Percentiles rank a stretch among this genome's conserved stretches.
phyloP scores from a whole-genome alignment of 768 basidiomycete species.

The Suillus luteus region DNA sequence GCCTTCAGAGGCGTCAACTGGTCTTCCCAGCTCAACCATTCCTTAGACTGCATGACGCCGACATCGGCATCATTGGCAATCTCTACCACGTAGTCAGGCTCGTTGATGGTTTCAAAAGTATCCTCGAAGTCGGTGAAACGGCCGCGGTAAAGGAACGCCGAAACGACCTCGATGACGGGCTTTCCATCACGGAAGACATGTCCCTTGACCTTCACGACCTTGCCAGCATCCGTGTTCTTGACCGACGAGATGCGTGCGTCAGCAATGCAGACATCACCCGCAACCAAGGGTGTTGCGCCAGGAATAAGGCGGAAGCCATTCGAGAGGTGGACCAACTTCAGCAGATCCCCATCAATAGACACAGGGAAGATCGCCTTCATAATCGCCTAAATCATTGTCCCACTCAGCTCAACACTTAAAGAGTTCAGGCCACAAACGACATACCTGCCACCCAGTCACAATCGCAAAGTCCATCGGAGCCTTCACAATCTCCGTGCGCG shows the following conservation, averaged over 20 bases:
- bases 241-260: constrained; percentile 90
- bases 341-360: constrained; percentile 88
- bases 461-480: constrained; percentile 99
- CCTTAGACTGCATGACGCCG: constrained; percentile 91
- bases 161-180: constrained; percentile 90
- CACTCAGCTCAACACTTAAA: background rate
- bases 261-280: constrained; percentile 88
- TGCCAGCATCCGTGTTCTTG: constrained; percentile 87
- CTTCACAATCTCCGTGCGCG: constrained; percentile 63
- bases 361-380: constrained; percentile 98
- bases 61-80: constrained; percentile 76
- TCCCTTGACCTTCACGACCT: constrained; percentile 90
- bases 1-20: constrained; percentile 73
- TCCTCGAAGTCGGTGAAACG: constrained; percentile 92
- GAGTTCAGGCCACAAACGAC: constrained; percentile 26
- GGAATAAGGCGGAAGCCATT: constrained; percentile 93
- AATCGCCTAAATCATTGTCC: constrained; percentile 72
- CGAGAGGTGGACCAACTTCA: constrained; percentile 95
- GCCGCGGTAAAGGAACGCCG: constrained; percentile 96
- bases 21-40: constrained; percentile 98
- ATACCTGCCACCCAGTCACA: constrained; percentile 96
- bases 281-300: constrained; percentile 73
- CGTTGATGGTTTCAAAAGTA: constrained; percentile 92
- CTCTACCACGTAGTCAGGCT: constrained; percentile 84
- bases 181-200: constrained; percentile 73